Percentiles rank a stretch among this genome's conserved stretches.
Evolutionary conservation across 2,329 filamentous ascomycete genomes (phyloP).

Genomic region (Blastomyces emzantsi): DNA sequence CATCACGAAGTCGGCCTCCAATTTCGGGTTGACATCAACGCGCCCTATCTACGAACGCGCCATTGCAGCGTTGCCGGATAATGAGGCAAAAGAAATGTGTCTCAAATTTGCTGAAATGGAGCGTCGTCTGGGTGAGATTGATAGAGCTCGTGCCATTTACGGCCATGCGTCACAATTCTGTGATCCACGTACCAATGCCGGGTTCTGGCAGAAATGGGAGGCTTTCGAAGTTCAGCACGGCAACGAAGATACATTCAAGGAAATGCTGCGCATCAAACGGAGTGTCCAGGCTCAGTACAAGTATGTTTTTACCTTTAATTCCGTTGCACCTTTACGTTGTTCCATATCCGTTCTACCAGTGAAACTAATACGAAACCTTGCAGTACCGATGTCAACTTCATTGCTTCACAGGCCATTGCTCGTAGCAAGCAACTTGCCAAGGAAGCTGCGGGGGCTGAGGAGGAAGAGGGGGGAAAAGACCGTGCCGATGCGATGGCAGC

Average conservation of each 20-base stretch:
- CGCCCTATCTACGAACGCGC: conserved; percentile 93
- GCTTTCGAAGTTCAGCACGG: conserved; percentile 94
- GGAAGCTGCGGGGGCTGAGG: conserved; percentile 29
- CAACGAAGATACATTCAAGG: conserved; percentile 98
- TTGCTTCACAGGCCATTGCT: conserved; percentile 88
- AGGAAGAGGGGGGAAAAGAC: conserved; percentile 36
- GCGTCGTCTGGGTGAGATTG: conserved; percentile 81
- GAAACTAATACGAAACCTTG: conserved; percentile 11
- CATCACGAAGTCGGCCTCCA: conserved; percentile 96
- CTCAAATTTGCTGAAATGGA: conserved; percentile 98
- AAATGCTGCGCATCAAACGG: conserved; percentile 96
- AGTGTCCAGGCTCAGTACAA: conserved; percentile 98
- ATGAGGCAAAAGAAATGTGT: conserved; percentile 94
- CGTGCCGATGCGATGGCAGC: conserved; percentile 78
- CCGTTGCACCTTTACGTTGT: neutral
- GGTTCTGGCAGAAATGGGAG: conserved; percentile 97
- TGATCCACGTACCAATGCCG: conserved; percentile 80
- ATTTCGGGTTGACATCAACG: conserved; percentile 93
- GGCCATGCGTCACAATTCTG: conserved; percentile 96
- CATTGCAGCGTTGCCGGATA: conserved; percentile 85
- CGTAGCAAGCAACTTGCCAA: conserved; percentile 55
- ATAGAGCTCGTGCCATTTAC: conserved; percentile 89
- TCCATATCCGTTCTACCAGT: neutral
- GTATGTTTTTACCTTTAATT: conserved; percentile 33
- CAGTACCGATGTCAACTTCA: conserved; percentile 93